These are phyloP conservation scores for Crithidia expoeki DNA, from an alignment of 208 protist genomes.

Conservation along the genomic window DNA sequence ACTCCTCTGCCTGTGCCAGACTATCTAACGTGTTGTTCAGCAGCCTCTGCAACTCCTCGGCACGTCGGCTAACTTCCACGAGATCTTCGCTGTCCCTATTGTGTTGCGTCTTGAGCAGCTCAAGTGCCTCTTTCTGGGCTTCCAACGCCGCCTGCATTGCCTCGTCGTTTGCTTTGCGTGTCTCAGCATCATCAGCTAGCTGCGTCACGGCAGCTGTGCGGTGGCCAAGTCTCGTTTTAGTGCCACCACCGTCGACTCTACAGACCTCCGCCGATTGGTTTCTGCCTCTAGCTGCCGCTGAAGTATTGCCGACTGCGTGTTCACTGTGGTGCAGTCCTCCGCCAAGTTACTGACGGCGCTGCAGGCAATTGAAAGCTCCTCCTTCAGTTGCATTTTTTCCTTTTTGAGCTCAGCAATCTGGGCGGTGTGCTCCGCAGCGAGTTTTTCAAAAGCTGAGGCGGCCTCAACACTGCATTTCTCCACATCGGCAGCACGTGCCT, in stretches of 20 bases:
- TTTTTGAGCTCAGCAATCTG: conserved; percentile 18
- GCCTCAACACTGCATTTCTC: background rate
- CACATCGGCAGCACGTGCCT: background rate
- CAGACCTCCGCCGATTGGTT: background rate
- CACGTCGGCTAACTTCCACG: conserved; percentile 14
- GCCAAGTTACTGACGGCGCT: no score
- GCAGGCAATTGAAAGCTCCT: background rate
- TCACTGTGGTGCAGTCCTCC: background rate
- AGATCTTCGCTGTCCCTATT: conserved; percentile 10
- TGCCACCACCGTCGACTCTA: conserved; percentile 4
- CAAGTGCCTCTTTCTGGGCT: background rate
- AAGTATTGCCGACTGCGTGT: background rate
- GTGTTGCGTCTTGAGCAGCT: background rate
- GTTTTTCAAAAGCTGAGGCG: conserved; percentile 4
- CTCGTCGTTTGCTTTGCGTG: background rate
- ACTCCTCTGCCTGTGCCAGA: conserved; percentile 1
- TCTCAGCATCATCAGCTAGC: conserved; percentile 13
- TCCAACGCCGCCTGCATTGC: background rate
- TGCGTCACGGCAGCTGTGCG: conserved; percentile 27
- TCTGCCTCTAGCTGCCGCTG: background rate
- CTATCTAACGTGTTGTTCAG: conserved; percentile 3
- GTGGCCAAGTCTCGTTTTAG: conserved; percentile 21
- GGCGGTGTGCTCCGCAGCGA: conserved; percentile 12
- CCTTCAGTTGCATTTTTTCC: background rate
- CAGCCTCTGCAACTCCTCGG: conserved; percentile 21